These are phyloP conservation scores for Ensete glaucum DNA, from an alignment of 176 grass and related monocot species.

Conservation along the genomic window DNA sequence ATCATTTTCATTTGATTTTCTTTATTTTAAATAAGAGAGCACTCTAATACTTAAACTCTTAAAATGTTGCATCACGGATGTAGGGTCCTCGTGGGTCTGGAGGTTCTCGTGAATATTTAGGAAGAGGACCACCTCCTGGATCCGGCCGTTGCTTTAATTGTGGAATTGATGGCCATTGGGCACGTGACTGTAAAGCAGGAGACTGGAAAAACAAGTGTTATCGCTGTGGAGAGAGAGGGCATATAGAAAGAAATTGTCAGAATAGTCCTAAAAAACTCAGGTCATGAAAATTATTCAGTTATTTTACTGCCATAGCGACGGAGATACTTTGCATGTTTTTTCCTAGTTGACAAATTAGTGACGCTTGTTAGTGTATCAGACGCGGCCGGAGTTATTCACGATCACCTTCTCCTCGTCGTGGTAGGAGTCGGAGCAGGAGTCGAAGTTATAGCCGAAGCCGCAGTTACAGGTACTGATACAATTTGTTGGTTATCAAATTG, in stretches of 20 bases:
- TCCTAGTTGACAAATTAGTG: no score
- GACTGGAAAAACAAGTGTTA: slow-evolving; percentile 99
- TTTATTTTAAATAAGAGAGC: background rate
- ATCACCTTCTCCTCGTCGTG: slow-evolving; percentile 50
- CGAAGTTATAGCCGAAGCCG: slow-evolving; percentile 77
- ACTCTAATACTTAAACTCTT: no score
- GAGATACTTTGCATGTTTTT: no score
- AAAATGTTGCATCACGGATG: background rate
- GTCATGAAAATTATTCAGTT: slow-evolving; percentile 6
- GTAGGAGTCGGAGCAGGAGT: slow-evolving; percentile 27
- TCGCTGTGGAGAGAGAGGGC: slow-evolving; percentile 89
- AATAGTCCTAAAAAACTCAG: slow-evolving; percentile 80
- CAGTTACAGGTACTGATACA: slow-evolving; percentile 55
- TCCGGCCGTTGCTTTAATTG: slow-evolving; percentile 97
- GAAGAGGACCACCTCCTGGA: slow-evolving; percentile 83
- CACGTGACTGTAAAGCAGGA: slow-evolving; percentile 89
- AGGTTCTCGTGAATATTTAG: slow-evolving; percentile 70
- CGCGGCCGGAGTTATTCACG: slow-evolving; percentile 70
- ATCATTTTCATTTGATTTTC: background rate
- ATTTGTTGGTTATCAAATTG: no score
- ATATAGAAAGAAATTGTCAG: slow-evolving; percentile 97
- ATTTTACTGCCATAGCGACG: background rate
- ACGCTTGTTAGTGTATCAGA: slow-evolving; percentile 12
- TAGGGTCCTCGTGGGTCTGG: slow-evolving; percentile 65
- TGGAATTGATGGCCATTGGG: slow-evolving; percentile 97